Conservation (phyloP, 129 eudicot genomes). For the Calendula officinalis region DNA sequence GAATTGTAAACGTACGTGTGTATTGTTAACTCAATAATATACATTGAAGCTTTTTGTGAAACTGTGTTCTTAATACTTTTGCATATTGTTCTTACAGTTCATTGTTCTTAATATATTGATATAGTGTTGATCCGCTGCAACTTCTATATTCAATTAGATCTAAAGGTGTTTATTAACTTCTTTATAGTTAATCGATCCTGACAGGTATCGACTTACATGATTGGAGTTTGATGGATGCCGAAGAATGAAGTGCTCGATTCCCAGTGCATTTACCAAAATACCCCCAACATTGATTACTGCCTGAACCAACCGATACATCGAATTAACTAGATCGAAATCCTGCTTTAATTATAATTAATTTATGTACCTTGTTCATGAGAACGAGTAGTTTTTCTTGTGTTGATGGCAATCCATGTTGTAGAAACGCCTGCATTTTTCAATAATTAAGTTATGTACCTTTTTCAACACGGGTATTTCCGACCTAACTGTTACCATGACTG, state of each 20-base stretch:
- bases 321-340: not conserved
- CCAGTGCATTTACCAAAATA: conserved; percentile 72
- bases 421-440: conserved; percentile 52
- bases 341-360: not conserved
- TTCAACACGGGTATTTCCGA: too few species aligned
- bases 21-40: too few species aligned
- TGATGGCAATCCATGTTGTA: conserved; percentile 91
- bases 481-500: too few species aligned
- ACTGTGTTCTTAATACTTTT: too few species aligned
- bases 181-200: too few species aligned
- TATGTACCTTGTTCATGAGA: conserved; percentile 74
- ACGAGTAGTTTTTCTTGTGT: conserved; percentile 63
- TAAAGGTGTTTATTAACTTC: too few species aligned
- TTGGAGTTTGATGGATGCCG: conserved; percentile 61
- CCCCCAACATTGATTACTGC: conserved; percentile 90
- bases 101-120: too few species aligned
- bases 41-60: too few species aligned
- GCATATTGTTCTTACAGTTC: too few species aligned
- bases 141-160: too few species aligned
- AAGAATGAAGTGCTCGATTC: conserved; percentile 85
- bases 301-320: conserved; percentile 34
- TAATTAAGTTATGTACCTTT: not conserved
- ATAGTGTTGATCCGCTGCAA: too few species aligned
- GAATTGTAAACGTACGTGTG: too few species aligned
- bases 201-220: conserved; percentile 51